Percentiles rank a stretch among this genome's conserved stretches.
These are phyloP conservation scores for Panellus pusillus DNA, from an alignment of 768 basidiomycete genomes.

Conservation along the genomic window DNA sequence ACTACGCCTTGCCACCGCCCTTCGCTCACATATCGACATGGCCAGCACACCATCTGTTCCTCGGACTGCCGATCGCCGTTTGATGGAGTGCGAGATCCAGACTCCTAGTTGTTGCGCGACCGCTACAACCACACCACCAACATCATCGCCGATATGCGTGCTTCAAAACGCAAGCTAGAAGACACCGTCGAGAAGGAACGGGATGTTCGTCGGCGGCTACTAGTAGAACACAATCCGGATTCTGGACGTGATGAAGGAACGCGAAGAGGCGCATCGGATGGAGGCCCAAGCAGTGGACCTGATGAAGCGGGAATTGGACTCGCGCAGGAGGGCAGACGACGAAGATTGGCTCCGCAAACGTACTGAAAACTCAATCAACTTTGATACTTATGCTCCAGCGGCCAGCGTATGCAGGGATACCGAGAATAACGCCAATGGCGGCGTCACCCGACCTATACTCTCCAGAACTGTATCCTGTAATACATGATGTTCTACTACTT, in stretches of 20 bases:
- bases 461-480: slow-evolving; percentile 11
- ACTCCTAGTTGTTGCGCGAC: slow-evolving; percentile 37
- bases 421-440: slow-evolving; percentile 6
- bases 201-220: slow-evolving; percentile 36
- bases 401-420: neutral
- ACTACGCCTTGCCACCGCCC: no score
- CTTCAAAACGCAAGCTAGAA: slow-evolving; percentile 46
- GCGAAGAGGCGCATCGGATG: slow-evolving; percentile 30
- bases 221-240: no score
- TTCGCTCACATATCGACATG: slow-evolving; percentile 8
- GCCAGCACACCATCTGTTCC: slow-evolving; percentile 6
- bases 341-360: slow-evolving; percentile 26
- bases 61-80: slow-evolving; percentile 8
- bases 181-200: slow-evolving; percentile 37
- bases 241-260: no score
- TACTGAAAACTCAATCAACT: slow-evolving; percentile 12
- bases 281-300: slow-evolving; percentile 29
- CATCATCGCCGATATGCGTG: slow-evolving; percentile 33
- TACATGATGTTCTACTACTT: no score
- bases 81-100: slow-evolving; percentile 40
- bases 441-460: neutral
- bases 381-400: slow-evolving; percentile 1
- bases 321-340: slow-evolving; percentile 58
- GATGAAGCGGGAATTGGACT: slow-evolving; percentile 47
- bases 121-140: slow-evolving; percentile 29